phyloP scores from a whole-genome alignment of 805 yeast genomes.

The Starmerella cellae region DNA sequence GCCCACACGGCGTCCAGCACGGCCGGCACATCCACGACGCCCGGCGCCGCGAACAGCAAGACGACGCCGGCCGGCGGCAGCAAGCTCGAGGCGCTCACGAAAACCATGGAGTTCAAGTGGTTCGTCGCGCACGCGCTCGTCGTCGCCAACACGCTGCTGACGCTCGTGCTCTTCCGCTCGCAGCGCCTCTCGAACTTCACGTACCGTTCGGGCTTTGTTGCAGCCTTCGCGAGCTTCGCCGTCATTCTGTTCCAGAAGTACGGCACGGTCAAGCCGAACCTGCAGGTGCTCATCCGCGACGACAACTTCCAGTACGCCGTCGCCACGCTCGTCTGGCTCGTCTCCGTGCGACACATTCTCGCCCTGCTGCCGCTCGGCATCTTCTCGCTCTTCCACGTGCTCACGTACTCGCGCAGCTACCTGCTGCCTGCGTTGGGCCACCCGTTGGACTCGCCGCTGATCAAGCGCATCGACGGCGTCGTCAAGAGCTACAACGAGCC shows the following conservation, averaged over 20 bases:
- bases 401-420: conserved; percentile 53
- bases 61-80: conserved; percentile 1
- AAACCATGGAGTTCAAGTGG: conserved; percentile 24
- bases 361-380: conserved; percentile 61
- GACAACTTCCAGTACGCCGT: conserved; percentile 64
- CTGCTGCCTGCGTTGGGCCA: conserved; percentile 50
- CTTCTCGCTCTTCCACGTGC: conserved; percentile 70
- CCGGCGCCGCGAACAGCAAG: conserved; percentile 2
- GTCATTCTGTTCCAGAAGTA: conserved; percentile 56
- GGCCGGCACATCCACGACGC: neutral
- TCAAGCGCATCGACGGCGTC: conserved; percentile 32
- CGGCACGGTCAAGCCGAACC: conserved; percentile 19
- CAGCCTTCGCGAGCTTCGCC: conserved; percentile 61
- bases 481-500: conserved; percentile 44
- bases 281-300: conserved; percentile 30
- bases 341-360: conserved; percentile 47
- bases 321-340: conserved; percentile 41
- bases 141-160: conserved; percentile 12
- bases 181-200: conserved; percentile 32
- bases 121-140: conserved; percentile 20
- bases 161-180: conserved; percentile 14
- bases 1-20: neutral
- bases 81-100: conserved; percentile 15
- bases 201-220: conserved; percentile 48
- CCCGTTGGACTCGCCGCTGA: conserved; percentile 22